A percentile compares a stretch with the other conserved stretches of the same genome.
phyloP scores from a whole-genome alignment of 768 basidiomycete species.

The Phlebiopsis gigantea region DNA sequence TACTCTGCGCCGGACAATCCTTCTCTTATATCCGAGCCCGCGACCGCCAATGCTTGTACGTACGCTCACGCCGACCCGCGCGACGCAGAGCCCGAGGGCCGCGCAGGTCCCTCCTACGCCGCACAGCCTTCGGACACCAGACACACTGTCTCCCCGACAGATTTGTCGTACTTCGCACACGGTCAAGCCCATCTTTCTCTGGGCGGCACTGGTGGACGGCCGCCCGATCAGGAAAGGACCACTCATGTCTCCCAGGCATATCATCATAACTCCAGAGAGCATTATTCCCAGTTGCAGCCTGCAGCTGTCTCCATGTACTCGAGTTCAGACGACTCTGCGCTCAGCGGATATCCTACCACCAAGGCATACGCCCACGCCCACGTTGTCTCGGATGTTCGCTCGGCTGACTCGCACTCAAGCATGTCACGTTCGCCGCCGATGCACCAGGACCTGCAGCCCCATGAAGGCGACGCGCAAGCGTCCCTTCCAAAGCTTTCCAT shows the following conservation, averaged over 20 bases:
- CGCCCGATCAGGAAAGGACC: slow-evolving; percentile 5
- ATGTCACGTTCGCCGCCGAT: slow-evolving; percentile 6
- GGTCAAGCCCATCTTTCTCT: background rate
- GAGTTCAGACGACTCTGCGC: background rate
- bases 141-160: background rate
- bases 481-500: background rate
- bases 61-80: slow-evolving; percentile 1
- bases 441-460: background rate
- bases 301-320: slow-evolving; percentile 3
- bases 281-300: slow-evolving; percentile 8
- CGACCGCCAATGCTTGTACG: background rate
- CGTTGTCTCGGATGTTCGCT: background rate
- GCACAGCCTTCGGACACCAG: background rate
- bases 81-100: background rate
- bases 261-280: slow-evolving; percentile 4
- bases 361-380: background rate
- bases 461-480: background rate
- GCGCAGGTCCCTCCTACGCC: background rate
- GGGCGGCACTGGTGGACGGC: background rate
- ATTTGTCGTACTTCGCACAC: background rate
- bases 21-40: slow-evolving; percentile 10
- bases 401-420: slow-evolving; percentile 9
- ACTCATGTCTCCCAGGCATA: slow-evolving; percentile 7
- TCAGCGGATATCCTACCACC: background rate
- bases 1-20: slow-evolving; percentile 16